Conservation (phyloP, 164 flowering plant genomes). For the grape (Vitis vinifera) region ASM3070453v1 NC_081813.1:5196001-5196500, state of each 20-base stretch:
- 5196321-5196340: too few relatives aligned
- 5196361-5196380: not conserved
- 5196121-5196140: too few relatives aligned
- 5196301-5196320: too few relatives aligned
- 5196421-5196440: conserved; percentile 58
- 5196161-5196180: too few relatives aligned
- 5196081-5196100: too few relatives aligned
- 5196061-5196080: too few relatives aligned
- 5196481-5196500: conserved; percentile 68
- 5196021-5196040: too few relatives aligned
- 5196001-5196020: too few relatives aligned
- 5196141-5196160: not conserved
- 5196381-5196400: conserved; percentile 30
- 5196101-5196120: too few relatives aligned
- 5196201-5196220: conserved; percentile 56
- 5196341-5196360: too few relatives aligned
- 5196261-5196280: conserved; percentile 50
- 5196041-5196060: too few relatives aligned
- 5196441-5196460: conserved; percentile 67
- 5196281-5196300: conserved; percentile 19
- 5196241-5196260: conserved; percentile 50
- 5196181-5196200: not conserved
- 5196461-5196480: conserved; percentile 55
- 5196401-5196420: conserved; percentile 58
- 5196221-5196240: conserved; percentile 53